Conservation (phyloP, 441 rosid species). For the Biscutella laevigata region DNA sequence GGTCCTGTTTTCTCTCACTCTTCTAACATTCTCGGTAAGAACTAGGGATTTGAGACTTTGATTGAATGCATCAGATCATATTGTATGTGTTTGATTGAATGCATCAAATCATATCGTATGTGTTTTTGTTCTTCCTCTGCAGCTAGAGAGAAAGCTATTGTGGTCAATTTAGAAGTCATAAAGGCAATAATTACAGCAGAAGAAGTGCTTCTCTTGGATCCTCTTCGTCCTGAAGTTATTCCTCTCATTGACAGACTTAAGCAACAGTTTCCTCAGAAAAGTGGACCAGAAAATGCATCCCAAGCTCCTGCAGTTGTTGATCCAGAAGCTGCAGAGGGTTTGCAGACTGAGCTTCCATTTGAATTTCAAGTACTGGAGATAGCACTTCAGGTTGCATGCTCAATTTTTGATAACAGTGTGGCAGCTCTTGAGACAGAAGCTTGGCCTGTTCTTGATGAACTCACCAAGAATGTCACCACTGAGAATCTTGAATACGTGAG, state of each 20-base stretch:
- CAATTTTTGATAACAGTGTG: constrained; percentile 55
- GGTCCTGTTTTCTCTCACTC: constrained; percentile 90
- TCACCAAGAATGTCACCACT: constrained; percentile 84
- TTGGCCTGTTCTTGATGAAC: constrained; percentile 85
- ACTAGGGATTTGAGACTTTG: too few relatives aligned
- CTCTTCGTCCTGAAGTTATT: constrained; percentile 72
- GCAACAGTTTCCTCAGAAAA: constrained; percentile 62
- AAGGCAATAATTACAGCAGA: constrained; percentile 87
- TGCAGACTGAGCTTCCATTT: constrained; percentile 78
- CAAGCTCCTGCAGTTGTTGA: constrained; percentile 38
- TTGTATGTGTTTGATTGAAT: too few relatives aligned
- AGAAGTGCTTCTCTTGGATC: constrained; percentile 75
- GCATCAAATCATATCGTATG: too few relatives aligned
- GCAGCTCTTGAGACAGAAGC: constrained; percentile 76
- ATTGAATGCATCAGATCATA: not conserved
- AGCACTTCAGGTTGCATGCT: constrained; percentile 79
- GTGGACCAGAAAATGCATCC: constrained; percentile 24
- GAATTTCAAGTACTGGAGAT: constrained; percentile 96
- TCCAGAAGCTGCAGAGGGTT: constrained; percentile 70
- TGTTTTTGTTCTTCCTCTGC: constrained; percentile 21
- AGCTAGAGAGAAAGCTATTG: constrained; percentile 92
- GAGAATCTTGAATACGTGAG: constrained; percentile 89
- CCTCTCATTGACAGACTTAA: constrained; percentile 66
- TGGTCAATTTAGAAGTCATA: constrained; percentile 80
- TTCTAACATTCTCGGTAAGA: constrained; percentile 90